A percentile compares a stretch with the other conserved stretches of the same genome.
These are phyloP conservation scores for Lipomyces yamanashiensis DNA, from an alignment of 805 yeast genomes.

Conservation along the genomic window DNA sequence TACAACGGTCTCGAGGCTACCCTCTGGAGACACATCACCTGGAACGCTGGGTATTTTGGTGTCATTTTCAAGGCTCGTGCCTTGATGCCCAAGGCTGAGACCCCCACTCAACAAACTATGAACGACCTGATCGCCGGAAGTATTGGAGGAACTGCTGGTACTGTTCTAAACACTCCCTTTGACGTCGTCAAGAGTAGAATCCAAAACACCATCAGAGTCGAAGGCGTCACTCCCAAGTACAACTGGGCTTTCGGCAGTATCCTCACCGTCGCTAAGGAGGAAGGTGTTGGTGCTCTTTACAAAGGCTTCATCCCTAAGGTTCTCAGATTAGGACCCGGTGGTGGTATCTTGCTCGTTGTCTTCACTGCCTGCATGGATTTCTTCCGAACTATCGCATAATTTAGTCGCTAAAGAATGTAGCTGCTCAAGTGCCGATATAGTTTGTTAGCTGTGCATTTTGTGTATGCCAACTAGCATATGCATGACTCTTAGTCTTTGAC, in stretches of 20 bases:
- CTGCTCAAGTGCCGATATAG: too few species aligned
- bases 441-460: too few species aligned
- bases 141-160: constrained; percentile 96
- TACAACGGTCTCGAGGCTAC: constrained; percentile 97
- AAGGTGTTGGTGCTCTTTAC: constrained; percentile 88
- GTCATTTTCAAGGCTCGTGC: constrained; percentile 84
- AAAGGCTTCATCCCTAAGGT: constrained; percentile 98
- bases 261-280: constrained; percentile 76
- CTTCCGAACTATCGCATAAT: constrained; percentile 52
- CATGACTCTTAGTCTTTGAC: too few species aligned
- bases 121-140: constrained; percentile 92
- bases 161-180: constrained; percentile 92
- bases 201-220: constrained; percentile 68
- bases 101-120: constrained; percentile 71
- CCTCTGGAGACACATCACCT: constrained; percentile 91
- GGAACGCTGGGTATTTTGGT: constrained; percentile 99
- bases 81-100: constrained; percentile 76
- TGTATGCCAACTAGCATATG: too few species aligned
- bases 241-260: constrained; percentile 90
- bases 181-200: constrained; percentile 95
- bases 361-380: constrained; percentile 94
- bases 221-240: constrained; percentile 84
- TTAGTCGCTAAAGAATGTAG: too few species aligned
- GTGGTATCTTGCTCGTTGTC: constrained; percentile 97
- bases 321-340: constrained; percentile 97